Base-by-base conservation (phyloP, 192 early-diverging fungal genomes). In the Coemansia sp. region DNA sequence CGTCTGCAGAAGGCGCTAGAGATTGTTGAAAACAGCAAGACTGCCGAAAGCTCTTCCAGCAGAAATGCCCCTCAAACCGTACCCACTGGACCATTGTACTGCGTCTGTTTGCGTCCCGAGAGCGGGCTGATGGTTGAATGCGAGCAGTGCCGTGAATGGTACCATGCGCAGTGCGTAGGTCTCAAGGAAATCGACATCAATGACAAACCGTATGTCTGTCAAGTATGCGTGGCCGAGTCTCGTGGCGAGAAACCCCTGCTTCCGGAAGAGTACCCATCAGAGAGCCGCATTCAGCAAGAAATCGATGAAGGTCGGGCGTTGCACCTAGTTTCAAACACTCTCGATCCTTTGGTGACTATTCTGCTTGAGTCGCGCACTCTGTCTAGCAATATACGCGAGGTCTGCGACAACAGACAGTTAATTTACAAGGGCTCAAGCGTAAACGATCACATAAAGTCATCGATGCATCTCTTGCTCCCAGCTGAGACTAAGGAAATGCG, bases 41-140 rank as follows among this genome's bases (percentile, higher is more conserved):
- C n/a, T 36, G 22, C 19, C 0, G 63, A n/a, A 61, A 21, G 21
- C 1, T 18, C 70, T 13, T 21, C 19, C 21, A 22, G 2, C 11
- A 45, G 49, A 40, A 8, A n/a, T 8, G 12, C 26, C 4, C 4
- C 45, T 37, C 22, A 9, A 19, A 49, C 7, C 13, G 18, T 22
- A 15, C 47, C 63, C 13, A n/a, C 56, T 19, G 45, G 7, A 2
- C 0, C 26, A 16, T n/a, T 74, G 61, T 89, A 86, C 62, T 93
- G 91, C 61, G 65, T 90, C 18, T 93, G 91, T 32, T 73, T 88
- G 52, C 69, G 72, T 19, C 67, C 85, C 4, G 90, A 91, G 46
- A 65, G 73, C 41, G 89, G 86, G 2, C 58, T 87, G 68, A 91
- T 91, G 90, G 83, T 90, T 9, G 84, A 90, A 61, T 92, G 90